These are phyloP conservation scores for Trifolium pratense DNA, from an alignment of 306 rosid genomes.

Conservation along the genomic window DNA sequence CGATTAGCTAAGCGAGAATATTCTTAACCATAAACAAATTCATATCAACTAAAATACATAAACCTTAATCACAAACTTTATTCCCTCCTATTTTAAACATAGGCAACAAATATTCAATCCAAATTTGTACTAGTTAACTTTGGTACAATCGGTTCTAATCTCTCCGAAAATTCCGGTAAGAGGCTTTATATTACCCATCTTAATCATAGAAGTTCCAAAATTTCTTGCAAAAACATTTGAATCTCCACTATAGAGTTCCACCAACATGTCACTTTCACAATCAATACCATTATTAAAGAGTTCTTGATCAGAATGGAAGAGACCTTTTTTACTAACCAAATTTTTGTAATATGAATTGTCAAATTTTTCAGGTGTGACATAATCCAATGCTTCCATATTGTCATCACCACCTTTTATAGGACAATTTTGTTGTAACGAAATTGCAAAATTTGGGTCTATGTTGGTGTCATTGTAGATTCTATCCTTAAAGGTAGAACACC, in stretches of 20 bases:
- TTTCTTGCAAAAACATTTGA: slow-evolving; percentile 39
- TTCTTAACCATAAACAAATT: neutral
- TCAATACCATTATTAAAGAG: slow-evolving; percentile 47
- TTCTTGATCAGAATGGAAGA: slow-evolving; percentile 55
- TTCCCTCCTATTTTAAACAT: neutral
- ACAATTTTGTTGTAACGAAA: slow-evolving; percentile 25
- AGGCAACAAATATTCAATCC: neutral
- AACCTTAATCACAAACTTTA: slow-evolving; percentile 7
- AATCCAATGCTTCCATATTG: slow-evolving; percentile 43
- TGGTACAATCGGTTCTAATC: slow-evolving; percentile 49
- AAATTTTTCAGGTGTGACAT: slow-evolving; percentile 28
- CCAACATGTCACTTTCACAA: slow-evolving; percentile 42
- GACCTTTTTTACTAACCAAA: slow-evolving; percentile 44
- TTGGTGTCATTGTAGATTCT: slow-evolving; percentile 50
- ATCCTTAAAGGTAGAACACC: slow-evolving; percentile 33
- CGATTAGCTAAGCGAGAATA: neutral
- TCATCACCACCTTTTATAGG: slow-evolving; percentile 41
- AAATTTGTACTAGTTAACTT: slow-evolving; percentile 22
- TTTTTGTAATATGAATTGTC: slow-evolving; percentile 43
- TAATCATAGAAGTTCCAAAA: slow-evolving; percentile 48
- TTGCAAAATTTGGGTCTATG: slow-evolving; percentile 37
- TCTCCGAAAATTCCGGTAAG: slow-evolving; percentile 39
- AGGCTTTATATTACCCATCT: slow-evolving; percentile 51
- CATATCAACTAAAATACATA: neutral
- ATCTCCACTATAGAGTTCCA: slow-evolving; percentile 31